These are phyloP conservation scores for Penicillium cinerascens DNA, from an alignment of 495 filamentous ascomycete genomes.

Conservation along the genomic window DNA sequence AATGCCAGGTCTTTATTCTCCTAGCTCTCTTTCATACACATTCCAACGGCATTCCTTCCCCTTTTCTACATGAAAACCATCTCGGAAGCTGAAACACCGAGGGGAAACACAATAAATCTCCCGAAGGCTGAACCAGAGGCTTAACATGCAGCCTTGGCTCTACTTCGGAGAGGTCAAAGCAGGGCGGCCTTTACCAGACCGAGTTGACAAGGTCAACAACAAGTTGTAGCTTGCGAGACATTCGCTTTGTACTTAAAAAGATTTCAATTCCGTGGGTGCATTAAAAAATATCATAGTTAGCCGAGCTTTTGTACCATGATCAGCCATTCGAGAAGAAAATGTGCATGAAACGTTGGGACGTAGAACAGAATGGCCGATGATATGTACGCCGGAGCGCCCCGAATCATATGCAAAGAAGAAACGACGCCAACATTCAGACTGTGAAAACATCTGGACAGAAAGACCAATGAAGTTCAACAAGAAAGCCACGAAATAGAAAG, in stretches of 20 bases:
- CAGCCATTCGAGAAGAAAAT: constrained; percentile 20
- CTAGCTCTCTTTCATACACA: no score
- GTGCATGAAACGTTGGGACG: constrained; percentile 4
- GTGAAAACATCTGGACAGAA: background rate
- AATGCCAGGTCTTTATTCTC: no score
- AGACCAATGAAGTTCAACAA: background rate
- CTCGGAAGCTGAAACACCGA: no score
- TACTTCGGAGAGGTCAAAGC: no score
- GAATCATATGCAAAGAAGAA: constrained; percentile 14
- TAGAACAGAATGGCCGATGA: constrained; percentile 3
- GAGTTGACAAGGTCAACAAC: no score
- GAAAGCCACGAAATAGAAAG: background rate
- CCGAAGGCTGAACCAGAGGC: no score
- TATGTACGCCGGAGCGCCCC: constrained; percentile 17
- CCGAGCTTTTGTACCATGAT: constrained; percentile 24
- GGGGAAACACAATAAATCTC: no score
- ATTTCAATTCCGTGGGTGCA: background rate
- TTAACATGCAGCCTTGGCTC: no score
- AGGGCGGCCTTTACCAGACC: no score
- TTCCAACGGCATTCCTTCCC: no score
- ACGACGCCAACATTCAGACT: background rate
- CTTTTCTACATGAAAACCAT: no score
- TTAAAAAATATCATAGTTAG: constrained; percentile 12
- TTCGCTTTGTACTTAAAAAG: background rate
- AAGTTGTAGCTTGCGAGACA: no score